These are phyloP conservation scores for Trichoderma hamatum DNA, from an alignment of 2,329 filamentous ascomycete species.

Conservation along the genomic window DNA sequence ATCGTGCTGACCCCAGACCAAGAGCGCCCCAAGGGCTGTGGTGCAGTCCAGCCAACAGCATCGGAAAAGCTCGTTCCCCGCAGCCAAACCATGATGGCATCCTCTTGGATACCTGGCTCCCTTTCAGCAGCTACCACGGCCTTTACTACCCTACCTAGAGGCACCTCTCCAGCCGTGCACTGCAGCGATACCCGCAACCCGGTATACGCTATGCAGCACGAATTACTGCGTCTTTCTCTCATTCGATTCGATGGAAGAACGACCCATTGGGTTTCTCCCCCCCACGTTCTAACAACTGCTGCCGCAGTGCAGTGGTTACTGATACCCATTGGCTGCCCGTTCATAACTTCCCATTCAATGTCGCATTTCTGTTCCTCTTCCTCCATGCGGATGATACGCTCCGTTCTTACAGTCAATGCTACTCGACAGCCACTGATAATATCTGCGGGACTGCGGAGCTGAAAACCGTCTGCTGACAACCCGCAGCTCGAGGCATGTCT, in stretches of 20 bases:
- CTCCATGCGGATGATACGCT: conserved; percentile 16
- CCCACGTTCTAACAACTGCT: not conserved
- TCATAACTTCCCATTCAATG: not conserved
- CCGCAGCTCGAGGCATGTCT: conserved; percentile 4
- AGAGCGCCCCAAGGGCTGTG: conserved; percentile 19
- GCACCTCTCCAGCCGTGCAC: conserved; percentile 6
- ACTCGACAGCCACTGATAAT: conserved; percentile 1
- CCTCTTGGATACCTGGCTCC: conserved; percentile 8
- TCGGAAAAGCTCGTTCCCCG: conserved; percentile 21
- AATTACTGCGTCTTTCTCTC: not conserved
- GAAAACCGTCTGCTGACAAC: conserved; percentile 18
- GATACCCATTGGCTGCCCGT: not conserved
- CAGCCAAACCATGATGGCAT: conserved; percentile 16
- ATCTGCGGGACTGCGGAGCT: conserved; percentile 15
- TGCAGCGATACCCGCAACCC: conserved; percentile 16
- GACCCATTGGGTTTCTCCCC: not conserved
- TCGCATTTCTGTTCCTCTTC: not conserved
- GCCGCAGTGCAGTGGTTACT: not conserved
- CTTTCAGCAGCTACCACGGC: conserved; percentile 11
- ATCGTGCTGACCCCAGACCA: conserved; percentile 29
- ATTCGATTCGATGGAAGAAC: not conserved
- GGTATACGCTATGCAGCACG: conserved; percentile 10
- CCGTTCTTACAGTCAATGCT: conserved; percentile 3
- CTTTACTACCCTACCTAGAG: conserved; percentile 2
- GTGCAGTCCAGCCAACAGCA: conserved; percentile 22